Base-by-base conservation (phyloP, 2,329 filamentous ascomycete genomes). In the Orbilia javanica region DNA sequence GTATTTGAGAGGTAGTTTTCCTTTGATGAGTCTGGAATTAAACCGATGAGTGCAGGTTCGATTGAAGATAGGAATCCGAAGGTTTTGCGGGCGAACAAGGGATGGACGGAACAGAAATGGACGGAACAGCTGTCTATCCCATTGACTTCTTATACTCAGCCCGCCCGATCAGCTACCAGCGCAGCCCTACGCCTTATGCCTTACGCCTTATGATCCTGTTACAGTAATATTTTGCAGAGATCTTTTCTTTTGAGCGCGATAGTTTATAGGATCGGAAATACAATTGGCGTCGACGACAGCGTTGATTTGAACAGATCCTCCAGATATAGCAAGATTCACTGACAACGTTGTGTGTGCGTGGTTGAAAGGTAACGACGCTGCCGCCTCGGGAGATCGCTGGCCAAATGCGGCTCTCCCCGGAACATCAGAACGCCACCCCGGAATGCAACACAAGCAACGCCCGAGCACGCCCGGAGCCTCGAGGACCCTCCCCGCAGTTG, bases 121-220 rank as follows among this genome's bases (percentile, higher is more conserved):
- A 3, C 22, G 34, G 34, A 42, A 39, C 20, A n/a, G 1, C 31
- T 20, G 53, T 60, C 29, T 39, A 60, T 60, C 53, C 18, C 20
- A 15, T 18, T 18, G 6, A 34, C 44, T 48, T 48, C 18, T 60
- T 60, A 60, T 60, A 25, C 31, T 36, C 27, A 29, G 8, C 29
- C 29, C 3, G n/a, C 52, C 20, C n/a, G 31, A 39, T 57, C 52
- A 39, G 8, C 18, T 39, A 11, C 7, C 18, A 5, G 8, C 15
- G 53, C 60, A 60, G 60, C 69, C 60, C 31, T 73, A 66, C 48
- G 60, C 50, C 60, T 29, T 65, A 72, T 34, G 68, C 55, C 68
- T 27, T 57, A 57, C 29, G 29, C 29, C 52, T 22, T 42, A 44
- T 48, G 15, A 50, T 20, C 15, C 8, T 10, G 22, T 13, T 20